A percentile compares a stretch with the other conserved stretches of the same genome.
Evolutionary conservation across 2,329 filamentous ascomycete species (phyloP).

Genomic region (Fusarium xyrophilum): DNA sequence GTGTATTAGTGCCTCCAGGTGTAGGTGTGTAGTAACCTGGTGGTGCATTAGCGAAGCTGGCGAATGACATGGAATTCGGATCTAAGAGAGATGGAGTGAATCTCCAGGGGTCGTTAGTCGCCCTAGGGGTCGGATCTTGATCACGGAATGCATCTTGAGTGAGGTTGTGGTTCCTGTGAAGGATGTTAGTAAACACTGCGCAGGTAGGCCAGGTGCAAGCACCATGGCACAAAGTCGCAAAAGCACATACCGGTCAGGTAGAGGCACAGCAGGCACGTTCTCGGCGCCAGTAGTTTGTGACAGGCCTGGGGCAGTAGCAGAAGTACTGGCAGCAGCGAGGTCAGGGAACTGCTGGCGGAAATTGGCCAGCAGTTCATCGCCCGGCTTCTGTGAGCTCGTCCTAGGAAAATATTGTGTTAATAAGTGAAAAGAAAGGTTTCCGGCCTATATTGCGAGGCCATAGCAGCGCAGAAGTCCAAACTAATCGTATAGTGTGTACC

Average conservation of each 20-base stretch:
- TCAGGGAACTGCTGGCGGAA: conserved; percentile 87
- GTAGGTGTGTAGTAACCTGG: conserved; percentile 89
- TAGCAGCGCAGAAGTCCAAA: background rate
- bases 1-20: conserved; percentile 77
- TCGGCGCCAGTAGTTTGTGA: conserved; percentile 45
- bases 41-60: conserved; percentile 78
- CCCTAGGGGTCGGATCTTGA: conserved; percentile 82
- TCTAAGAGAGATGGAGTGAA: conserved; percentile 91
- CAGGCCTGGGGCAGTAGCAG: conserved; percentile 52
- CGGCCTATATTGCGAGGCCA: background rate
- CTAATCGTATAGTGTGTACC: conserved; percentile 28
- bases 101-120: conserved; percentile 80
- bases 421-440: background rate
- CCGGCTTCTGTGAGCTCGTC: conserved; percentile 83
- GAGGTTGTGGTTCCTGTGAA: conserved; percentile 34
- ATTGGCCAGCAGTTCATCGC: conserved; percentile 80
- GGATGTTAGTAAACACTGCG: conserved; percentile 20
- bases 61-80: conserved; percentile 81
- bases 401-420: conserved; percentile 49
- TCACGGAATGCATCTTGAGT: conserved; percentile 60
- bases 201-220: background rate
- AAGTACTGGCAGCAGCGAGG: conserved; percentile 62
- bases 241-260: conserved; percentile 41
- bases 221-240: background rate
- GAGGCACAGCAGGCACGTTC: conserved; percentile 33